Evolutionary conservation across 495 filamentous ascomycete species (phyloP).

Genomic region (Neurospora sp.): DNA sequence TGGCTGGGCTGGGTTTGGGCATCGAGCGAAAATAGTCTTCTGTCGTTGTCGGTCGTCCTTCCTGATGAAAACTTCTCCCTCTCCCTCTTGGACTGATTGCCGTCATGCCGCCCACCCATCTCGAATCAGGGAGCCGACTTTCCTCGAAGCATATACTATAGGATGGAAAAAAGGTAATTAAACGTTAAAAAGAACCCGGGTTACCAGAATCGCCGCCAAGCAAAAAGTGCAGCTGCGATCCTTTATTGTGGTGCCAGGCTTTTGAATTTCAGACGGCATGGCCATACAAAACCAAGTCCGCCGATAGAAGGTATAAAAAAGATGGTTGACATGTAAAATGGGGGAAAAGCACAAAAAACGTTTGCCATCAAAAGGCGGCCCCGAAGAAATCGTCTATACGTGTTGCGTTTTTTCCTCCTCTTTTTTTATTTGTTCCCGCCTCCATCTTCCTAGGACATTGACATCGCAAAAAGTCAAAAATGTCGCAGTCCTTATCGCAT

Average conservation of each 20-base stretch:
- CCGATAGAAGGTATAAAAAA: slow-evolving; percentile 11
- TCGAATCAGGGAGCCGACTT: slow-evolving; percentile 4
- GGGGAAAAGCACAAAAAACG: slow-evolving; percentile 15
- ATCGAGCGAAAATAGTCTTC: neutral
- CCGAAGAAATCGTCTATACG: neutral
- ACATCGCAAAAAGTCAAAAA: neutral
- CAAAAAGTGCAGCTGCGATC: slow-evolving; percentile 28
- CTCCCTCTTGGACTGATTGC: neutral
- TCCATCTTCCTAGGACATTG: neutral
- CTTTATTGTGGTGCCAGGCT: slow-evolving; percentile 14
- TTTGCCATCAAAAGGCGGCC: neutral
- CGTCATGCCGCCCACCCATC: slow-evolving; percentile 14
- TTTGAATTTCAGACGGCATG: slow-evolving; percentile 16
- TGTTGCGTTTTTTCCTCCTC: neutral
- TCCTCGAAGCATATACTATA: neutral
- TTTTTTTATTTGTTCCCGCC: neutral
- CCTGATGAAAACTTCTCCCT: neutral
- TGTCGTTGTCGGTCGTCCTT: neutral
- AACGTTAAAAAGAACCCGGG: slow-evolving; percentile 24
- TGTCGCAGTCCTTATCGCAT: slow-evolving; percentile 5
- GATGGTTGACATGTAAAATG: slow-evolving; percentile 13
- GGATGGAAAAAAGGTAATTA: slow-evolving; percentile 28
- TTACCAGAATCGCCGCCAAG: slow-evolving; percentile 26
- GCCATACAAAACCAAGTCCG: slow-evolving; percentile 15
- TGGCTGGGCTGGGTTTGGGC: neutral